phyloP scores from a whole-genome alignment of 306 rosid genomes.

The Casuarina equisetifolia region DNA sequence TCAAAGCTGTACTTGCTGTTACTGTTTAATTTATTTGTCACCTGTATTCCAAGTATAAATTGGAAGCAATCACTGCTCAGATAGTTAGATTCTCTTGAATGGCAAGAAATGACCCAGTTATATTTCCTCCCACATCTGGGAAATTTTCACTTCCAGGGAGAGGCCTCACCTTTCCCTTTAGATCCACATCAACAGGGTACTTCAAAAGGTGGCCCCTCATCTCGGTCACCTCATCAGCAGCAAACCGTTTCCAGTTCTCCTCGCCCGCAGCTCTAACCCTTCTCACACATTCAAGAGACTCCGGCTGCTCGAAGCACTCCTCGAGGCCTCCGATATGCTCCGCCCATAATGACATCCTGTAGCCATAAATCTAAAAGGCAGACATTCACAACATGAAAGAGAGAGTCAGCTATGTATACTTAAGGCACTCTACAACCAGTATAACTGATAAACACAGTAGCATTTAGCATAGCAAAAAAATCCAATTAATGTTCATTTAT shows the following conservation, averaged over 20 bases:
- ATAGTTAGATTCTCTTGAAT: constrained; percentile 91
- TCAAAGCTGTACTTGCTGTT: constrained; percentile 31
- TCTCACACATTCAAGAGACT: constrained; percentile 81
- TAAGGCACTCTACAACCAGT: neutral
- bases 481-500: neutral
- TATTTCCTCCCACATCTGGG: constrained; percentile 92
- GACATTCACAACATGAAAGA: constrained; percentile 15
- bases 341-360: constrained; percentile 97
- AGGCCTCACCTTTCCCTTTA: constrained; percentile 72
- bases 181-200: constrained; percentile 84
- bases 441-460: constrained; percentile 1
- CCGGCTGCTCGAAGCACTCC: constrained; percentile 71
- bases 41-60: neutral
- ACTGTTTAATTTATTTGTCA: constrained; percentile 28
- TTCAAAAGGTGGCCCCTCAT: constrained; percentile 82
- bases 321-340: constrained; percentile 74
- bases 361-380: constrained; percentile 70
- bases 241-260: constrained; percentile 77
- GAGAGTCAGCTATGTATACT: constrained; percentile 8
- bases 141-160: constrained; percentile 76
- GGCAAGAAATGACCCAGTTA: constrained; percentile 82
- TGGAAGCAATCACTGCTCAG: constrained; percentile 30
- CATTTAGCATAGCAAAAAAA: neutral
- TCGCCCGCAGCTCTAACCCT: constrained; percentile 70
- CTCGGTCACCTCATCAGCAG: constrained; percentile 68